Evolutionary conservation across 192 early-diverging fungal genomes (phyloP), one percentile per base, ranked within the genome.

Genomic region (Dimargaris cristalligena): DNA sequence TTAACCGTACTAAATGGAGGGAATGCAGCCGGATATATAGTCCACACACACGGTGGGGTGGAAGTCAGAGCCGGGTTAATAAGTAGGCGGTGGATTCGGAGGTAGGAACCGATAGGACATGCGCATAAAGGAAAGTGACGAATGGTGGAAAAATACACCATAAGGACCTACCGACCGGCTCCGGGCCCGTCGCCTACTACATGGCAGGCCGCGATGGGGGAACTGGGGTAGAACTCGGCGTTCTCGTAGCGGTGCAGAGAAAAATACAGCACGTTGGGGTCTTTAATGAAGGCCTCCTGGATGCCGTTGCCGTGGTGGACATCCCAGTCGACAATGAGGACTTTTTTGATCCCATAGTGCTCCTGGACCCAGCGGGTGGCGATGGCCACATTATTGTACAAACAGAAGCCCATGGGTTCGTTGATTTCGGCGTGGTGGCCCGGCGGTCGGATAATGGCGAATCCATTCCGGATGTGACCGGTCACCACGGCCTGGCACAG

Each of bases 231-330:
- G 48, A 94, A 94, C 9, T 68, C 62, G 4, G 74, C 83, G 31
- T 78, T 63, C 22, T 94, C 89, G 66, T 84, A 84, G 0, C 91
- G 78, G 70, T 94, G 92, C n/a, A 96, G 62, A 35, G 88, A 91
- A 44, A 88, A 74, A 60, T 90, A 92, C 14, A 94, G 71, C 1
- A 94, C 88, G 61, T 80, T 71, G 6, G 81, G 77, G 58, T 93
- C 83, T 2, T 76, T 60, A 65, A 81, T 81, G 58, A 96, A 96
- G 0, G 75, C 72, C 4, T 84, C 77, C 51, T 96, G 91, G 32
- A 86, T 94, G 2, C 93, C 93, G 64, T 96, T 96, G 8, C 91
- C 92, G 62, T 94, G 91, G 66, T 96, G 92, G 22, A 94, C 73
- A 63, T 96, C 92, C 92, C 93, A 97, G 62, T 97, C 93, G 16